A percentile compares a stretch with the other conserved stretches of the same genome.
These are phyloP conservation scores for Zygoascus sp. DNA, from an alignment of 1,139 yeast species.

Conservation along the genomic window DNA sequence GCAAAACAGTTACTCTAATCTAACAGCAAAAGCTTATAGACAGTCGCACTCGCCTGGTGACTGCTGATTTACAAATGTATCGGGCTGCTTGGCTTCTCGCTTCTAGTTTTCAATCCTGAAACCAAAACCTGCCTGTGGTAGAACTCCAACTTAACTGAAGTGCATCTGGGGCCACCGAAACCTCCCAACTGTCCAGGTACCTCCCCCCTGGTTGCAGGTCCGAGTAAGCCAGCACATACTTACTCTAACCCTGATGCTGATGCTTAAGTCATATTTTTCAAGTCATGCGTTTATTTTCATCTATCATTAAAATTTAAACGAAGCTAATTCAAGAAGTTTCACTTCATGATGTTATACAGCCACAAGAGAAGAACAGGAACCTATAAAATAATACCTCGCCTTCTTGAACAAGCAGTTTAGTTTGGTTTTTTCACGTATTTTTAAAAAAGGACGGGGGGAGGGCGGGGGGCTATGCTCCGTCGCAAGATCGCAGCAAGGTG, in stretches of 20 bases:
- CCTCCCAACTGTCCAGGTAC: neutral
- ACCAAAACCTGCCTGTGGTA: neutral
- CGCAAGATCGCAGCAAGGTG: too few relatives aligned
- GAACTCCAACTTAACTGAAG: neutral
- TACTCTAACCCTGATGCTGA: too few relatives aligned
- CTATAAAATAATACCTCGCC: neutral
- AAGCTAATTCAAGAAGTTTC: conserved; percentile 1
- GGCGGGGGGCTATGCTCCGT: too few relatives aligned
- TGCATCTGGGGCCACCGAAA: neutral
- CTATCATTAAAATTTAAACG: neutral
- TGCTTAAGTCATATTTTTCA: neutral
- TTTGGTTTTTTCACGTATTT: neutral
- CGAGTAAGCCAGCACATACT: too few relatives aligned
- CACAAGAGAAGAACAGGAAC: neutral
- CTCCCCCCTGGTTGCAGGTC: neutral
- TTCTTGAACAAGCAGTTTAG: neutral
- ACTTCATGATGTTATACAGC: neutral
- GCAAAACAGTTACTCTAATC: too few relatives aligned
- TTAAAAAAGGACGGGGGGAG: too few relatives aligned
- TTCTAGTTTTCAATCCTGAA: neutral
- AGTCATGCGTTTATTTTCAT: conserved; percentile 3
- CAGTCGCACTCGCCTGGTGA: too few relatives aligned
- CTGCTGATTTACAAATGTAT: too few relatives aligned
- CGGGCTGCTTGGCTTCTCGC: neutral
- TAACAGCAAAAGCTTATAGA: too few relatives aligned